Evolutionary conservation across 169 alveolate genomes (phyloP), one percentile per base, ranked within the genome.

Genomic region (Plasmodium sp.): DNA sequence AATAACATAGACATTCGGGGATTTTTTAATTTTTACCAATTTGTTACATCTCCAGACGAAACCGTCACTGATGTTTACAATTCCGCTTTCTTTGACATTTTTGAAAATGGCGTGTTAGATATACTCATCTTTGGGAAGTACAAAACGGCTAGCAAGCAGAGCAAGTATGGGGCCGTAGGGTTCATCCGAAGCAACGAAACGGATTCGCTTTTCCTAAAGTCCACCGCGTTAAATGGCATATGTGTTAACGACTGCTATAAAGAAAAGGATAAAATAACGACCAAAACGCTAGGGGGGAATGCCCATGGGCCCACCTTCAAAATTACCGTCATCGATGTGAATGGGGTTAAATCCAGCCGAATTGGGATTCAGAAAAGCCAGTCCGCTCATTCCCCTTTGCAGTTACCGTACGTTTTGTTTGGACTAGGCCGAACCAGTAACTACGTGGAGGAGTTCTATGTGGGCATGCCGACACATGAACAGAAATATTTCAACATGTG

Each of bases 371-470:
- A 96, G 62, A 83, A 93, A 84, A 88, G 96, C 18, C 96, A 90
- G n/a, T 96, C 97, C 33, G 96, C 95, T 1, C 94, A 92, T 31
- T 84, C 81, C 62, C 94, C 93, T 12, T 72, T 96, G 39, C 97
- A 96, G 67, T 71, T 92, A 27, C 97, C 97, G 6, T 96, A 92
- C 54, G 96, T 96, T 6, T 6, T 96, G 36, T 88, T 93, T 91
- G 97, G 98, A 36, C 81, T 97, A 95, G 98, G 98, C 3, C 93
- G 96, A 88, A 97, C 98, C 14, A 97, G 97, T 88, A 97, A 97
- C 94, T 97, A 97, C 83, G 97, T 97, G 43, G 98, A 97, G 88
- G 98, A 97, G 90, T 94, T 97, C 41, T 97, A 97, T 75, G 95
- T 97, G 56, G 98, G 98, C 36, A 95, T 95, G 96, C 96, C 98